Evolutionary conservation across 345 rosid genomes (phyloP), one percentile per base, ranked within the genome.

Genomic region (Syzygium jambos): DNA sequence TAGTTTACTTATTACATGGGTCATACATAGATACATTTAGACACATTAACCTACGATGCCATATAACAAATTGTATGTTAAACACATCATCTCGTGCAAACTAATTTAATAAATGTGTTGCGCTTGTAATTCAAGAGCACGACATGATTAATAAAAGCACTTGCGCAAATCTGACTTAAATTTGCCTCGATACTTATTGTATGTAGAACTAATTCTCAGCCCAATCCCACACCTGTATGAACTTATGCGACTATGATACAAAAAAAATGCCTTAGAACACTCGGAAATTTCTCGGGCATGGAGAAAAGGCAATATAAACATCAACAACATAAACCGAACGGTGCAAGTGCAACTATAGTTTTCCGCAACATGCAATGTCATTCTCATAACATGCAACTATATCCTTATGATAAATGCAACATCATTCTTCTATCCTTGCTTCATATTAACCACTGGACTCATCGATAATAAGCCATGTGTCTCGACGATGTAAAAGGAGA

Each of bases 381-480:
- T 68, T 68, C 78, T 68, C 23, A 68, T 17, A 43, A 30, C 78
- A 68, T 68, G 78, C 78, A 68, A 30, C 23, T 68, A 30, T 34
- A 68, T 68, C 43, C 78, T 30, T 68, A 17, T 17, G 78, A 34
- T 30, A 68, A 68, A 19, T 68, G 78, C 78, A 68, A 30, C 2
- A 34, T 68, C 12, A 34, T 34, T 68, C 46, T 68, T 34, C 78
- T 17, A 68, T 29, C 23, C 25, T 52, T 52, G n/a, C 43, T 46
- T 15, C 17, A 78, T 43, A 78, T 46, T 78, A 46, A 84, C 43
- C 34, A 51, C n/a, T 30, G 49, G 34, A 86, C 89, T 94, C 90
- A 97, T 25, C 96, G 96, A 89, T 96, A 95, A 92, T 95, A 96
- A 87, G 99, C 98, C 98, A 96, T 95, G 86, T 97, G 98, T 88